Base-by-base conservation (phyloP, 2,329 filamentous ascomycete genomes). In the Colletotrichum sp. region DNA sequence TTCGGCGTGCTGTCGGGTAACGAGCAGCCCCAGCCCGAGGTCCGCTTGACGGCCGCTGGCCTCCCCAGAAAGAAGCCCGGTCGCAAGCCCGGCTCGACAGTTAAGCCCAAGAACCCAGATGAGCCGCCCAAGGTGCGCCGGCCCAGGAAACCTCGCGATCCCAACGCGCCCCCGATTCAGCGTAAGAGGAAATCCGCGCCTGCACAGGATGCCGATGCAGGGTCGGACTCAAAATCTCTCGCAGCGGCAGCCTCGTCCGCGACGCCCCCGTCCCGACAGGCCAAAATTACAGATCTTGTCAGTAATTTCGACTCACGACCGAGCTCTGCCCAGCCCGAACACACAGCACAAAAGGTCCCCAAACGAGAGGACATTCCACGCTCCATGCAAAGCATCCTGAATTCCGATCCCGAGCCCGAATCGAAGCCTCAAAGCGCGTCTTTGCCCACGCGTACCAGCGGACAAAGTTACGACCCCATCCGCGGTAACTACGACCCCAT, bases 401-500 rank as follows among this genome's bases (percentile, higher is more conserved):
- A 92, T 77, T 87, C 88, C 74, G 90, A 90, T 78, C 86, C 84
- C n/a, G 77, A 78, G 52, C 85, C 84, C 70, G 70, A 73, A 21
- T 84, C 85, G 60, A 88, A 84, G 75, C 87, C 83, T 52, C 87
- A 85, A 84, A 88, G 73, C 86, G 77, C 84, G 77, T 76, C 86
- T 59, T 81, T 86, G 21, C 87, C 88, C 10, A 86, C 88, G 65
- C 88, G 93, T 66, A 93, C 93, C 16, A 94, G 94, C 80, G 94
- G 95, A 59, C 94, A 95, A 81, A 95, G 94, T 80, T 98, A 97
- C 85, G 96, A 98, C 83, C 96, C 96, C 1, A 96, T 98, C 78
- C 92, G 96, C 63, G 95, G 94, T n/a, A 92, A 90, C 78, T 93
- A 92, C 79, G 92, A 93, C 79, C 91, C 91, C 2, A 88, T 93